Evolutionary conservation across 441 rosid species (phyloP).

Genomic region (Brassica balearica): DNA sequence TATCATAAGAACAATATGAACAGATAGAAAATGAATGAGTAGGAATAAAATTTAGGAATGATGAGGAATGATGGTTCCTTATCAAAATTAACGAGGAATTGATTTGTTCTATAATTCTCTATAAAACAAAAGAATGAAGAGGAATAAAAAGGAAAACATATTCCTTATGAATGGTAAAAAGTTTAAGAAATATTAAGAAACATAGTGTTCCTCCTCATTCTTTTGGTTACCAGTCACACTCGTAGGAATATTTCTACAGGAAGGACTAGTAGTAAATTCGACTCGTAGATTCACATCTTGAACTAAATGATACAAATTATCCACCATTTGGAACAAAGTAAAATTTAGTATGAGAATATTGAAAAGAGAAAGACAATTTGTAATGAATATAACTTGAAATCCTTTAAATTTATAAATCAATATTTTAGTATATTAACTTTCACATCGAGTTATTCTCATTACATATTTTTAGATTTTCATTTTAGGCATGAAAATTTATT

Average conservation of each 20-base stretch:
- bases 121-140: too few species aligned
- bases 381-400: neutral
- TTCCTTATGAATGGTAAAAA: too few species aligned
- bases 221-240: too few species aligned
- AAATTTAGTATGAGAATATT: neutral
- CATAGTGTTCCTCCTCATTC: too few species aligned
- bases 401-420: neutral
- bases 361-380: neutral
- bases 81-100: too few species aligned
- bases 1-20: too few species aligned
- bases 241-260: neutral
- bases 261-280: neutral
- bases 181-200: too few species aligned
- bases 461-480: neutral
- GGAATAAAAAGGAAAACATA: too few species aligned
- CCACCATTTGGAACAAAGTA: neutral
- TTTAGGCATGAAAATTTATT: neutral
- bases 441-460: neutral
- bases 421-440: neutral
- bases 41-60: too few species aligned
- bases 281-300: neutral
- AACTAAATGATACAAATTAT: neutral
- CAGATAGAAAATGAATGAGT: too few species aligned
- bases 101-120: too few species aligned
- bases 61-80: too few species aligned